Evolutionary conservation across 148 eudicot genomes (phyloP).

Genomic region (Selenicereus undatus): DNA sequence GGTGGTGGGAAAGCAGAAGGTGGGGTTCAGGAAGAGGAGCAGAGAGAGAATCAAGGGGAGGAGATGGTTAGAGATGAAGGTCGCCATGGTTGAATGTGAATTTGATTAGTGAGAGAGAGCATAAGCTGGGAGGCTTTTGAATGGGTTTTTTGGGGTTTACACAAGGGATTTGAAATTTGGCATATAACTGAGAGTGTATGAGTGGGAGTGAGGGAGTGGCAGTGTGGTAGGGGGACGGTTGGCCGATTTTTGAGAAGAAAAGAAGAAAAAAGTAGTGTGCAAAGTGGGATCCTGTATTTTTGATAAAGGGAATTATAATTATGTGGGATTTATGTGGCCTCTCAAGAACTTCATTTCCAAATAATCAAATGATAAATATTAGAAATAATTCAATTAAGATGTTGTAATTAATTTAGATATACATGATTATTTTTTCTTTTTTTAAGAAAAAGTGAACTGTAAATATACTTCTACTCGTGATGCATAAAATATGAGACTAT

Average conservation of each 20-base stretch:
- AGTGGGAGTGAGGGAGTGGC: too few species aligned
- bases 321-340: not conserved
- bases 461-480: too few species aligned
- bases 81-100: too few species aligned
- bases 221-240: too few species aligned
- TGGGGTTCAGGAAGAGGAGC: conserved; percentile 2
- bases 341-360: not conserved
- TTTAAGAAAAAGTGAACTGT: too few species aligned
- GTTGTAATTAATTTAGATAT: too few species aligned
- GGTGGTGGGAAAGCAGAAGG: conserved; percentile 24
- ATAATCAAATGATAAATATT: not conserved
- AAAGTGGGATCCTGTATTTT: not conserved
- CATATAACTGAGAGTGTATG: not conserved
- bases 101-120: too few species aligned
- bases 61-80: too few species aligned
- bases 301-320: not conserved
- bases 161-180: not conserved
- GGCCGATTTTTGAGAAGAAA: not conserved
- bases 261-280: not conserved
- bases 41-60: not conserved
- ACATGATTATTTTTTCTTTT: too few species aligned
- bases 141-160: not conserved
- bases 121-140: not conserved
- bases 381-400: too few species aligned
- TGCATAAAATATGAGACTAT: too few species aligned